phyloP scores from a whole-genome alignment of 176 grass and related monocot species.

The Guadua angustifolia region DNA sequence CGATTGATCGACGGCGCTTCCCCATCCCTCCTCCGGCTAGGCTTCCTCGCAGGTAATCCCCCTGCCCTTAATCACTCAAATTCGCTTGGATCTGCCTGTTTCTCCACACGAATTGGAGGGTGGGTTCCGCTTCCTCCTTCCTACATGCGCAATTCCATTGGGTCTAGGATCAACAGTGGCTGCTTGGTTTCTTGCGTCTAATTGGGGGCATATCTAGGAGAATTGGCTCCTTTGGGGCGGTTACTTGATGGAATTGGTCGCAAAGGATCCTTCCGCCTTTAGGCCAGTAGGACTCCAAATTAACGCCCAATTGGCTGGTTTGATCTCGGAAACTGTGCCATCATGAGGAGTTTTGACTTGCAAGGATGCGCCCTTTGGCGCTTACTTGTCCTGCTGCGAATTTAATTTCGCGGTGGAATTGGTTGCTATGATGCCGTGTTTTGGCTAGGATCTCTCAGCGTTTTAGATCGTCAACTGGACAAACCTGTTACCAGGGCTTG shows the following conservation, averaged over 20 bases:
- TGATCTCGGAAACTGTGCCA: not conserved
- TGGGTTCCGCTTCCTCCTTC: not conserved
- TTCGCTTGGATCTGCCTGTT: not conserved
- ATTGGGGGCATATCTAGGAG: not conserved
- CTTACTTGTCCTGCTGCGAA: not conserved
- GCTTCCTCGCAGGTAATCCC: constrained; percentile 10
- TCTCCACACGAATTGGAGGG: not conserved
- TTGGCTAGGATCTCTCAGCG: not conserved
- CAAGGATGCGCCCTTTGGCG: not conserved
- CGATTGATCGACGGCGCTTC: not conserved
- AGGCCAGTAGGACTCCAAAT: not conserved
- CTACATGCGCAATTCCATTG: not conserved
- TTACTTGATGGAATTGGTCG: not conserved
- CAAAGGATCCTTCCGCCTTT: not conserved
- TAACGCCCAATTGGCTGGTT: not conserved
- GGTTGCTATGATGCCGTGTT: not conserved
- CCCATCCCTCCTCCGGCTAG: not conserved
- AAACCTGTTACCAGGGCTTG: not conserved
- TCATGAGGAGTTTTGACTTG: not conserved
- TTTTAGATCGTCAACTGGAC: not conserved
- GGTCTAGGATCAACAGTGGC: not conserved
- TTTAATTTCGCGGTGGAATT: not conserved
- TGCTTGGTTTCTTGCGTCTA: not conserved
- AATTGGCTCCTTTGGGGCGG: not conserved
- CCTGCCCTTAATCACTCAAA: not conserved